A percentile compares a stretch with the other conserved stretches of the same genome.
These are phyloP conservation scores for Hypseocharis bilobata DNA, from an alignment of 441 rosid species.

Conservation along the genomic window DNA sequence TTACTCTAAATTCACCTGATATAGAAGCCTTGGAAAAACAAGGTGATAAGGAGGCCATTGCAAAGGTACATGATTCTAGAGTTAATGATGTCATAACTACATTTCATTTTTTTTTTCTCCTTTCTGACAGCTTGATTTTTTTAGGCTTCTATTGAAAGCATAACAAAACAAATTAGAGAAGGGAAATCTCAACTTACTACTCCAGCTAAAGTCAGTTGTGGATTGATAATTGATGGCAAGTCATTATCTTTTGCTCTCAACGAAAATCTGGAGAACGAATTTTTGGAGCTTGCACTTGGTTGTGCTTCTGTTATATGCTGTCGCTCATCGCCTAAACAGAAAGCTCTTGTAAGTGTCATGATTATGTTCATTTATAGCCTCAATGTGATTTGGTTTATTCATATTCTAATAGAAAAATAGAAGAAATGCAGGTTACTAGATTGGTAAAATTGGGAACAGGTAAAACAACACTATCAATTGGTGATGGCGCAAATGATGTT, in stretches of 20 bases:
- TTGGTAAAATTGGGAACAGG: conserved; percentile 59
- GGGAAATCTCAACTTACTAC: conserved; percentile 44
- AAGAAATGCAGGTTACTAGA: conserved; percentile 54
- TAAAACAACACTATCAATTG: conserved; percentile 64
- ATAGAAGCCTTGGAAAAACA: conserved; percentile 52
- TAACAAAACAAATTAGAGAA: conserved; percentile 42
- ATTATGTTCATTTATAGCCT: not conserved
- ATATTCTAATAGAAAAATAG: not conserved
- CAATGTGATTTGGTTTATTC: not conserved
- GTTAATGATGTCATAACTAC: not conserved
- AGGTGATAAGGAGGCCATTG: conserved; percentile 54
- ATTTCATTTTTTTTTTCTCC: not conserved
- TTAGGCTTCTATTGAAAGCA: conserved; percentile 59
- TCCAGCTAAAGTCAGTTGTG: conserved; percentile 52
- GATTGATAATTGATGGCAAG: conserved; percentile 80
- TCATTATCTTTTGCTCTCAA: conserved; percentile 71
- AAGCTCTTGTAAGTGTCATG: conserved; percentile 58
- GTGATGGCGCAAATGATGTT: conserved; percentile 91
- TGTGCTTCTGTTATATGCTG: conserved; percentile 98
- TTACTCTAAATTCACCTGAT: conserved; percentile 68
- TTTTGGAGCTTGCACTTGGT: conserved; percentile 75
- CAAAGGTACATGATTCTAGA: conserved; percentile 18
- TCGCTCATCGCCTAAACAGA: conserved; percentile 96
- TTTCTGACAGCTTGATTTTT: conserved; percentile 19
- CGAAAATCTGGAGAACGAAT: conserved; percentile 56